Evolutionary conservation across 257 asterid genomes (phyloP), one percentile per base, ranked within the genome.

Genomic region (Scutellaria minor): DNA sequence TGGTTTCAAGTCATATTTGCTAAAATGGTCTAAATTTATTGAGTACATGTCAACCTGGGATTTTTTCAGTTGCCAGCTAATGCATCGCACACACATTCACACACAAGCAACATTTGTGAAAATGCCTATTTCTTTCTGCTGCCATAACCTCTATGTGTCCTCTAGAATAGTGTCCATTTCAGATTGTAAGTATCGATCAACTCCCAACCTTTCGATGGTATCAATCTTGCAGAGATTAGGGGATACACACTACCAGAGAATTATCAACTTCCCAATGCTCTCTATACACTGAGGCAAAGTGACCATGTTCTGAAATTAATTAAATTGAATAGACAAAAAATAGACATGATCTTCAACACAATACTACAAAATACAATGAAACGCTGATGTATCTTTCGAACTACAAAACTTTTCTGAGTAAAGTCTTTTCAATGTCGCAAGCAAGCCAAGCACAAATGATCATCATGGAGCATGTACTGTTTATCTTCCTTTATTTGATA

Each of bases 381-480:
- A 24, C 11, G 41, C 40, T 24, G 35, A 5, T 56, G 11, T 0
- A 55, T 55, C 7, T 27, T 27, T 56, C 42, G 42, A 10, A 12
- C 11, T 7, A 27, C 44, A 31, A 0, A 57, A 57, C 8, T 56
- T 11, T 57, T 9, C 64, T 31, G 64, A 57, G 64, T 57, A 12
- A 57, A 57, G 44, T 57, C 9, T 24, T 22, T 57, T 6, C 44
- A 57, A 57, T 9, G 31, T 31, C 1, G 27, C 27, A 24, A 5
- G 64, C 63, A 57, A 57, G 64, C 64, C 20, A 14, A 57, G 22
- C 27, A 35, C 14, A 12, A 60, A 37, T 35, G 66, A 60, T 47
- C 13, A 6, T 35, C 65, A 31, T 35, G 46, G 24, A 59, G 37
- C 24, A 37, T 27, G 40, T 58, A 57, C 42, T 57, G 44, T 24